These are phyloP conservation scores for Luzula sylvatica DNA, from an alignment of 176 grass and related monocot species.

Conservation along the genomic window DNA sequence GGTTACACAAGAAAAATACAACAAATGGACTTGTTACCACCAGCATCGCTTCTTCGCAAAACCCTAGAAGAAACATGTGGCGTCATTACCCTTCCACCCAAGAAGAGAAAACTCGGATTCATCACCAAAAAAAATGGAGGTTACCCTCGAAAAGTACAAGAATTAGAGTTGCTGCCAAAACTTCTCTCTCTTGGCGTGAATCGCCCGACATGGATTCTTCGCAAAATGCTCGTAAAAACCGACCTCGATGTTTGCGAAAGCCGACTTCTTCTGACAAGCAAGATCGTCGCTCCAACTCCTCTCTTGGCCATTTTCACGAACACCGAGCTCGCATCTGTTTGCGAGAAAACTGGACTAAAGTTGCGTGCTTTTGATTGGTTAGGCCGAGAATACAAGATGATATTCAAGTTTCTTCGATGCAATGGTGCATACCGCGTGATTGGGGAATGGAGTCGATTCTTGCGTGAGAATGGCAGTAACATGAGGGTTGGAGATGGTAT, in stretches of 20 bases:
- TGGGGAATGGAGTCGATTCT: neutral
- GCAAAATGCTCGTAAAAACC: neutral
- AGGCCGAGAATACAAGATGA: neutral
- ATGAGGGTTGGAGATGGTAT: neutral
- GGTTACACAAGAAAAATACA: neutral
- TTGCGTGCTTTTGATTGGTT: neutral
- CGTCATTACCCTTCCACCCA: neutral
- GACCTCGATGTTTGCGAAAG: neutral
- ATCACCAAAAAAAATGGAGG: neutral
- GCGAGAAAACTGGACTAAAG: neutral
- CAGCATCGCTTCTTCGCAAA: neutral
- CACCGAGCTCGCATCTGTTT: neutral
- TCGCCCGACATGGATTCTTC: neutral
- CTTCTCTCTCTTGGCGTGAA: neutral
- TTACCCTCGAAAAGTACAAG: neutral
- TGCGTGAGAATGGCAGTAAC: neutral
- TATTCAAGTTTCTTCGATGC: neutral
- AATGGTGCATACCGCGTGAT: neutral
- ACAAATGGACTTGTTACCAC: neutral
- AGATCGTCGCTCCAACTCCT: neutral
- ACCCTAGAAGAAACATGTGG: neutral
- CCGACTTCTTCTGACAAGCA: slow-evolving; percentile 1
- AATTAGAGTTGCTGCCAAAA: neutral
- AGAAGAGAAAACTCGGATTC: neutral
- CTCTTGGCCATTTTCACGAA: neutral